Percentiles rank a stretch among this genome's conserved stretches.
phyloP scores from a whole-genome alignment of 129 eudicot species.

The carrot (Daucus carota) region DH1_v3.0 NC_030386.2:22028501-22029000 shows the following conservation, averaged over 20 bases:
- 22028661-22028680: not conserved
- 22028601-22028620: not conserved
- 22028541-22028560: not conserved
- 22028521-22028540: not conserved
- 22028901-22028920: not conserved
- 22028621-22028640: not conserved
- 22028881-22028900: not conserved
- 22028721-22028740: not conserved
- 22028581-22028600: not conserved
- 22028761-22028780: not conserved
- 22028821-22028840: not conserved
- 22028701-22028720: not conserved
- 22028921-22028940: not conserved
- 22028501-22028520: constrained; percentile 4
- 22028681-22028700: not conserved
- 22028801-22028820: constrained; percentile 11
- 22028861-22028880: not conserved
- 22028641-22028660: not conserved
- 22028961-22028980: no score
- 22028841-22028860: not conserved
- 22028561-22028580: not conserved
- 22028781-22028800: not conserved
- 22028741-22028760: not conserved
- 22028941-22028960: no score
- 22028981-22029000: no score